Base-by-base conservation (phyloP, 371 early-diverging fungal species). In the Rhizomucor pusillus region DNA sequence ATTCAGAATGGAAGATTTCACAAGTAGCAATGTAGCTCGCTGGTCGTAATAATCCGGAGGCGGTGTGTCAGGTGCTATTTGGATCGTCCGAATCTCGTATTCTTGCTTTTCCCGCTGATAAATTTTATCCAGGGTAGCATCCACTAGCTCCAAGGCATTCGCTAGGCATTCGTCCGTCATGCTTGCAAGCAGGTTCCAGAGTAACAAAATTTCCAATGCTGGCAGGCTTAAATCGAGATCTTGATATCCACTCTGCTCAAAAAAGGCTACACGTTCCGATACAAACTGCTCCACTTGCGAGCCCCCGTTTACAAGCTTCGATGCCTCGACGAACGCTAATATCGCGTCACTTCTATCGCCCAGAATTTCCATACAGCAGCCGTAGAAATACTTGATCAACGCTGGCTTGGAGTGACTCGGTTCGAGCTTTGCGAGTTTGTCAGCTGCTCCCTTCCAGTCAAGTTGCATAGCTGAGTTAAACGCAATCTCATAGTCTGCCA, bases 401-500 rank as follows among this genome's bases (percentile, higher is more conserved):
- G 77, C 80, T 13, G 75, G 77, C 12, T 77, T 77, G 59, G 76
- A 77, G 59, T 83, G 71, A 36, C 73, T 75, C 19, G 66, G 51
- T 48, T 71, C 75, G 1, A 85, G 62, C 18, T 69, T 65, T 12
- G 71, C 62, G 35, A 79, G 68, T 45, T 67, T 67, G 0, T 57
- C 56, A 5, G 68, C 74, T 10, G 83, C 80, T 48, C 65, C 69
- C 0, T 67, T 60, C 86, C 86, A 85, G 22, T 82, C 77, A 39
- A 82, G 45, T 16, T 59, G 54, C 64, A 85, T 75, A 14, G 80
- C 79, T 34, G 71, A 70, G 53, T 82, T 85, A 52, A 85, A 64
- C 2, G 80, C 81, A 19, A 82, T 67, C 47, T 85, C 86, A 59
- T 79, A 83, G 9, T 77, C 74, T n/a, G 81, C 79, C 33, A 85